phyloP scores from a whole-genome alignment of 225 moss, liverwort and hornwort genomes.

The Lunularia cruciata region DNA sequence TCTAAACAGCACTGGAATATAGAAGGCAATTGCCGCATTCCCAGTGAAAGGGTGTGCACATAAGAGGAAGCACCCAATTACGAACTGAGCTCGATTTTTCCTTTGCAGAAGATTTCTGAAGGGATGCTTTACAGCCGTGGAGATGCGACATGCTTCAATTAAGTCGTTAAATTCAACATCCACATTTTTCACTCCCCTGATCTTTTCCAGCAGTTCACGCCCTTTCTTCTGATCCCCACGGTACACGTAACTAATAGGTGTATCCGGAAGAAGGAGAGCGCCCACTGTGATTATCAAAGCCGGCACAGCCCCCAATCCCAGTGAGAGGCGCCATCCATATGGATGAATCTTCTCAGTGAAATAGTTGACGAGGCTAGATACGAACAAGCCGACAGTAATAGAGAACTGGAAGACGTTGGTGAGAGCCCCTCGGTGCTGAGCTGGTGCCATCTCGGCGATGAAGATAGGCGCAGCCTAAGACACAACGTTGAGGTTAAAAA shows the following conservation, averaged over 20 bases:
- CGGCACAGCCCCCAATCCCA: conserved; percentile 28
- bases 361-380: conserved; percentile 27
- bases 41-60: conserved; percentile 1
- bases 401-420: conserved; percentile 37
- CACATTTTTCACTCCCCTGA: conserved; percentile 31
- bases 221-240: conserved; percentile 31
- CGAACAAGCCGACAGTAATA: conserved; percentile 26
- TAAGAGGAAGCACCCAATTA: background rate
- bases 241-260: conserved; percentile 33
- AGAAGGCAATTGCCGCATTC: conserved; percentile 4
- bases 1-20: conserved; percentile 12
- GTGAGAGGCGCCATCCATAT: conserved; percentile 44
- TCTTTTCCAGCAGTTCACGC: conserved; percentile 23
- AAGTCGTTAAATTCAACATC: conserved; percentile 29
- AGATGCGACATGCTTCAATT: conserved; percentile 17
- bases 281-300: conserved; percentile 25
- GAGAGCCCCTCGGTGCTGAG: conserved; percentile 28
- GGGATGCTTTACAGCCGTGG: conserved; percentile 13
- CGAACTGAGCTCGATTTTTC: conserved; percentile 7
- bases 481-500: too few relatives aligned
- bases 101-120: conserved; percentile 13
- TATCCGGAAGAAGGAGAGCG: conserved; percentile 35
- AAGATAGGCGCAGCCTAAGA: conserved; percentile 37
- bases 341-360: conserved; percentile 31
- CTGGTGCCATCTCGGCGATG: conserved; percentile 41